These are phyloP conservation scores for Fusarium protoensiforme DNA, from an alignment of 2,329 filamentous ascomycete species.

Conservation along the genomic window DNA sequence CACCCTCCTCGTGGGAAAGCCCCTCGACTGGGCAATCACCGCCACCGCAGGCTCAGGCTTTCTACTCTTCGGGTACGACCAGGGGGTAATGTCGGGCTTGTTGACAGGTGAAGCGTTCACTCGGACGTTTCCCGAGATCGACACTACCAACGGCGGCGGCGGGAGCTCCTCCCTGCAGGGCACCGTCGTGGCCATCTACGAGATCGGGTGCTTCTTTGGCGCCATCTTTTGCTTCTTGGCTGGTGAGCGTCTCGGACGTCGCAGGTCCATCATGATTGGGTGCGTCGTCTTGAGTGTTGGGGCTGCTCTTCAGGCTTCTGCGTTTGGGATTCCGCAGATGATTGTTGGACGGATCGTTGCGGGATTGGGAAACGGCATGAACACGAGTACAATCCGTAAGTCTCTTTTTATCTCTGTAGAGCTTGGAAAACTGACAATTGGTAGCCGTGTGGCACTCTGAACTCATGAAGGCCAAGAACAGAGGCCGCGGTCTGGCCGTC, in stretches of 20 bases:
- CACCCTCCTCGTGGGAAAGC: constrained; percentile 45
- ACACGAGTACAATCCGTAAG: constrained; percentile 59
- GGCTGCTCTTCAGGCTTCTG: constrained; percentile 54
- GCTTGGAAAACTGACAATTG: neutral
- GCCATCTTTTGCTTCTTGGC: constrained; percentile 53
- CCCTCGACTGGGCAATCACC: constrained; percentile 54
- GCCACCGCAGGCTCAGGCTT: constrained; percentile 51
- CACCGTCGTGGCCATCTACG: constrained; percentile 59
- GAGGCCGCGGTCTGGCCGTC: constrained; percentile 46
- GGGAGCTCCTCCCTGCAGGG: constrained; percentile 57
- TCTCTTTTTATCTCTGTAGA: neutral
- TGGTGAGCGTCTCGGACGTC: constrained; percentile 58
- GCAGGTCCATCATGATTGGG: constrained; percentile 53
- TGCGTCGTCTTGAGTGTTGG: constrained; percentile 55
- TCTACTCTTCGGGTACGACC: constrained; percentile 50
- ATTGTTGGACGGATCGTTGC: constrained; percentile 57
- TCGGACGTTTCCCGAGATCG: constrained; percentile 47
- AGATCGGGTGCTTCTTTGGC: constrained; percentile 60
- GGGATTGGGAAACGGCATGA: constrained; percentile 58
- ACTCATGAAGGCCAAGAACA: constrained; percentile 52
- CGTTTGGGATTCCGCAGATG: constrained; percentile 54
- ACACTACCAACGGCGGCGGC: constrained; percentile 49
- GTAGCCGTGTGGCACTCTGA: constrained; percentile 56
- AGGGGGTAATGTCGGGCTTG: constrained; percentile 48
- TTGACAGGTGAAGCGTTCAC: constrained; percentile 48